Conservation (phyloP, 768 basidiomycete genomes). For the Astraeus odoratus region DNA sequence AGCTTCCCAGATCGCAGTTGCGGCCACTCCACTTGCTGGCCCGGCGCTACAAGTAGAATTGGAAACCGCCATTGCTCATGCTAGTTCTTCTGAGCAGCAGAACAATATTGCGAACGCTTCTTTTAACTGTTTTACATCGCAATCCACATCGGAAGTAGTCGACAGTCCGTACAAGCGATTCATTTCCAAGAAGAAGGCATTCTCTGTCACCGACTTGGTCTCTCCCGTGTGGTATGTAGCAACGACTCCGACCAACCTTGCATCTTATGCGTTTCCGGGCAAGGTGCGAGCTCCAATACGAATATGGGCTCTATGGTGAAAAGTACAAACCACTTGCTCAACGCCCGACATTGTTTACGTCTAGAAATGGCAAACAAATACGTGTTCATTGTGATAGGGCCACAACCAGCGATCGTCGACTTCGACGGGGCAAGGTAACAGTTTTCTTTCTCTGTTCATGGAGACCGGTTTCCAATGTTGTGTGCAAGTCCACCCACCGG, state of each 20-base stretch:
- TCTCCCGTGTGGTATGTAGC: constrained; percentile 51
- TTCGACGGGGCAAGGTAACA: constrained; percentile 48
- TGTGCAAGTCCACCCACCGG: constrained; percentile 61
- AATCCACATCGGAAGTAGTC: not conserved
- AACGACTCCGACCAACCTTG: not conserved
- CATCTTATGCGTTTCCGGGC: not conserved
- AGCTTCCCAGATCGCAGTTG: not conserved
- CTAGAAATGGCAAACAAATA: constrained; percentile 56
- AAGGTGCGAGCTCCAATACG: constrained; percentile 79
- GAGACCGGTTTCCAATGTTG: constrained; percentile 30
- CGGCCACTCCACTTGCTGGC: constrained; percentile 5
- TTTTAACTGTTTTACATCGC: not conserved
- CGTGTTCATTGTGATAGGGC: constrained; percentile 45
- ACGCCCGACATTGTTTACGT: constrained; percentile 51
- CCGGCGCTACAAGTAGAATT: constrained; percentile 30
- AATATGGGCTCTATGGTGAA: constrained; percentile 62
- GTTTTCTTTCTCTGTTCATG: constrained; percentile 38
- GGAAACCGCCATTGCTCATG: constrained; percentile 22
- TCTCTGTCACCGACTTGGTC: constrained; percentile 61
- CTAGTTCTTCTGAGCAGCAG: not conserved
- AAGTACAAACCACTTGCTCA: constrained; percentile 40
- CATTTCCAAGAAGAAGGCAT: constrained; percentile 32
- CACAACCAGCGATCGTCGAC: constrained; percentile 44
- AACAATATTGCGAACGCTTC: no score
- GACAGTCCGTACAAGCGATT: constrained; percentile 37